phyloP scores from a whole-genome alignment of 805 yeast genomes.

The Metschnikowia koreensis region DNA sequence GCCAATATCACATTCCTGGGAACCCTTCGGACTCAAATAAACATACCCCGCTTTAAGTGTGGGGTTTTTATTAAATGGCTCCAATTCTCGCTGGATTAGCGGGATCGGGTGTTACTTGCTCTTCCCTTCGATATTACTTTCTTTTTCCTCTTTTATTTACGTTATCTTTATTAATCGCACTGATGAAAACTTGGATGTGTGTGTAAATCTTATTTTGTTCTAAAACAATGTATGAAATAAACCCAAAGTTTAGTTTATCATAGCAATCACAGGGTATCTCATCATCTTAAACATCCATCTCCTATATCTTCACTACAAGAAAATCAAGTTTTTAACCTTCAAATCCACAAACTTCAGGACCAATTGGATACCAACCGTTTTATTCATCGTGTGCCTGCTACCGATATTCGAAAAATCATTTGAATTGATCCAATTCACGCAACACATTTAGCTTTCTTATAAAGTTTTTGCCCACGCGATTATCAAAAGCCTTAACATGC shows the following conservation, averaged over 20 bases:
- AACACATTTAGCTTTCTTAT: background rate
- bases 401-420: background rate
- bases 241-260: background rate
- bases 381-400: background rate
- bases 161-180: background rate
- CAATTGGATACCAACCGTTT: too few species aligned
- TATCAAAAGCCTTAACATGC: background rate
- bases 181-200: background rate
- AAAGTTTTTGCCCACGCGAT: background rate
- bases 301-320: too few species aligned
- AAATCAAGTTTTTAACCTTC: too few species aligned
- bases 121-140: background rate
- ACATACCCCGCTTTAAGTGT: background rate
- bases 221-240: background rate
- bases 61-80: background rate
- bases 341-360: too few species aligned
- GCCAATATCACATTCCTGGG: background rate
- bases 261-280: background rate
- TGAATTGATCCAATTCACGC: background rate
- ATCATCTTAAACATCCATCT: too few species aligned
- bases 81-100: background rate
- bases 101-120: background rate
- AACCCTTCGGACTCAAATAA: background rate
- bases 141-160: too few species aligned
- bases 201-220: background rate